Conservation (phyloP, 306 rosid genomes). For the barrel medic (Medicago truncatula) region MtrunA17r5.0-ANR NC_053043.1:15627001-15627500, state of each 20-base stretch:
- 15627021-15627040: neutral
- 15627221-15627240: conserved; percentile 74
- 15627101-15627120: conserved; percentile 48
- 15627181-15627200: conserved; percentile 76
- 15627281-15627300: conserved; percentile 31
- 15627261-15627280: conserved; percentile 41
- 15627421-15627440: conserved; percentile 22
- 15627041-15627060: neutral
- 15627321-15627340: conserved; percentile 52
- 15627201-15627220: conserved; percentile 63
- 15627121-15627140: conserved; percentile 58
- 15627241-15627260: conserved; percentile 48
- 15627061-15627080: conserved; percentile 20
- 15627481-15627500: conserved; percentile 9
- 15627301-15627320: conserved; percentile 38
- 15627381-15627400: neutral
- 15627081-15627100: conserved; percentile 1
- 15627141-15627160: conserved; percentile 60
- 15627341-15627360: conserved; percentile 54
- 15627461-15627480: neutral
- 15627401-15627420: neutral
- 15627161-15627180: conserved; percentile 63
- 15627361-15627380: conserved; percentile 31
- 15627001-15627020: conserved; percentile 17
- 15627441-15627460: conserved; percentile 28